These are phyloP conservation scores for Leptodontidium sp. DNA, from an alignment of 2,329 filamentous ascomycete genomes.

Conservation along the genomic window DNA sequence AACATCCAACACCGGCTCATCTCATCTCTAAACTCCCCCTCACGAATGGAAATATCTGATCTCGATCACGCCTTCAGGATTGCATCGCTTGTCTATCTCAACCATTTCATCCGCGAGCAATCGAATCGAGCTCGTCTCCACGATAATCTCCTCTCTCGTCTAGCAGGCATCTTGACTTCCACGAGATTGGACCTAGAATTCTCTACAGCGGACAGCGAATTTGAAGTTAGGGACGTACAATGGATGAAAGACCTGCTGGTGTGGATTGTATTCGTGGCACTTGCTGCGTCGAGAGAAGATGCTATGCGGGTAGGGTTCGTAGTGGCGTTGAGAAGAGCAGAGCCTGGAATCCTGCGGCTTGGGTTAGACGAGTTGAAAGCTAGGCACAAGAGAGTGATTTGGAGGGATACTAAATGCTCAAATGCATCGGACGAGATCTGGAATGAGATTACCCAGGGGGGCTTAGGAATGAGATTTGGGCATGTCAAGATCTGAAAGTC, in stretches of 20 bases:
- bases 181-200: background rate
- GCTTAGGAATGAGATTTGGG: no score
- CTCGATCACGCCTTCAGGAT: background rate
- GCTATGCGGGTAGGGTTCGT: background rate
- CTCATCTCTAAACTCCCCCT: background rate
- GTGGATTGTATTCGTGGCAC: background rate
- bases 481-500: no score
- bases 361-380: background rate
- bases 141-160: background rate
- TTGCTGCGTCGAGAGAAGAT: background rate
- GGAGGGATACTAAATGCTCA: background rate
- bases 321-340: background rate
- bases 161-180: background rate
- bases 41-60: background rate
- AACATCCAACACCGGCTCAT: background rate
- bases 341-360: background rate
- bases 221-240: background rate
- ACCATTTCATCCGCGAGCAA: constrained; percentile 1
- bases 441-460: background rate
- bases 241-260: background rate
- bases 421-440: background rate
- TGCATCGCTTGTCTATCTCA: background rate
- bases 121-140: background rate
- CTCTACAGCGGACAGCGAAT: background rate
- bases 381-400: background rate